Base-by-base conservation (phyloP, 306 rosid genomes). In the Lotus japonicus region DNA sequence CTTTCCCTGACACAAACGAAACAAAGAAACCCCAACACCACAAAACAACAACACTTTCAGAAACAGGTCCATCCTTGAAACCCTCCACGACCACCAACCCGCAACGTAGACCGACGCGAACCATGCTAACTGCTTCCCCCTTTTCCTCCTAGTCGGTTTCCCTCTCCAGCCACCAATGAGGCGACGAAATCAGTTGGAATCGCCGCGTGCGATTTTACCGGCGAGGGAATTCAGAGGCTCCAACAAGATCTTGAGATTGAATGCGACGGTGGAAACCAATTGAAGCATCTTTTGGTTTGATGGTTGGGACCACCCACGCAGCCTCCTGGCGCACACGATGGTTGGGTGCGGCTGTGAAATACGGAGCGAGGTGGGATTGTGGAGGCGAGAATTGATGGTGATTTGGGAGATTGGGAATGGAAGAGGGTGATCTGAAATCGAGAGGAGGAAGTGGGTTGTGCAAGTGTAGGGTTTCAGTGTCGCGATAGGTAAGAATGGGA, bases 211-310 rank as follows among this genome's bases (percentile, higher is more conserved):
- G 26, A 82, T 59, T 55, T 79, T 70, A 5, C 52, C 79, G 2
- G 74, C 42, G 41, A 82, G 55, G 5, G 67, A 75, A 56, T 71
- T 66, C 23, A 82, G 42, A 9, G 86, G 86, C 10, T 79, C 79
- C 0, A 83, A 83, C 7, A 82, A 10, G 81, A 82, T 70, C 44
- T 67, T 75, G 73, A 79, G 79, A 56, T 61, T 79, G 67, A 79
- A 38, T 1, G 81, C 86, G 33, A 75, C 1, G 1, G 26, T 61
- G 38, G 86, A 82, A 14, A 70, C 86, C 4, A 82, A 66, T 14
- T 82, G 73, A 58, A 82, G 73, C 6, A 82, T 54, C 1, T 75
- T 61, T 11, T 28, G 69, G 28, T 64, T 78, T 2, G 83, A 65
- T 10, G 54, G 21, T 44, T 12, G 71, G 59, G 69, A 45, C 41